Evolutionary conservation across 768 basidiomycete species (phyloP).

Genomic region (Pleurotus cornucopiae): DNA sequence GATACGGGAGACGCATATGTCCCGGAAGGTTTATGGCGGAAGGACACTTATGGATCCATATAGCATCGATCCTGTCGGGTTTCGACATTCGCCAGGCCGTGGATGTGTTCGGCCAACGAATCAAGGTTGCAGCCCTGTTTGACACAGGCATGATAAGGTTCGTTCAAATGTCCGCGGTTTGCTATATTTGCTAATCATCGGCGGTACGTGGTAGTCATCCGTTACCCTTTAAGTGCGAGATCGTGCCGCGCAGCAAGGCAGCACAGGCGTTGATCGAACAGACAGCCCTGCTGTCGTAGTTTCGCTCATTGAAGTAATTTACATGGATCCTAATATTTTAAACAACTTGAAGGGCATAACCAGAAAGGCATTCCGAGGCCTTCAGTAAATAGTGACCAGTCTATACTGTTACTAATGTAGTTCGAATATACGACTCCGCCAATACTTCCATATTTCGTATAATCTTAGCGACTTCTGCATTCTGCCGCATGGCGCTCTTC

Average conservation of each 20-base stretch:
- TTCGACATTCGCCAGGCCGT: not conserved
- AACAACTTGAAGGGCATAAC: no score
- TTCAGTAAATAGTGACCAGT: no score
- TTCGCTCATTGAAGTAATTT: no score
- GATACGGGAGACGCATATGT: conserved; percentile 4
- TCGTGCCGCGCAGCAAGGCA: conserved; percentile 6
- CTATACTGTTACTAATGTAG: no score
- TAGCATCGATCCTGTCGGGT: conserved; percentile 1
- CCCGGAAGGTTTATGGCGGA: conserved; percentile 7
- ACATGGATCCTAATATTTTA: no score
- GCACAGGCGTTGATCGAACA: conserved; percentile 10
- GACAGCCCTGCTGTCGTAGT: conserved; percentile 9
- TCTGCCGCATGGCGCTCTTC: no score
- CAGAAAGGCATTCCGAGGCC: no score
- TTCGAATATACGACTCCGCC: no score
- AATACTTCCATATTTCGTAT: no score
- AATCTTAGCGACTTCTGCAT: no score
- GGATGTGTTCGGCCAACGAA: not conserved
- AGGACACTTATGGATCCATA: conserved; percentile 2
- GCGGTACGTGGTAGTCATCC: conserved; percentile 9
- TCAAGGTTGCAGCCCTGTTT: conserved; percentile 2
- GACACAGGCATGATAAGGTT: conserved; percentile 7
- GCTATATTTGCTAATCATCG: not conserved
- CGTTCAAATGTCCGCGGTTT: not conserved
- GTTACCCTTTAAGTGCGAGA: conserved; percentile 9